Evolutionary conservation across 257 asterid species (phyloP).

Genomic region (Solanum chiquidenum): DNA sequence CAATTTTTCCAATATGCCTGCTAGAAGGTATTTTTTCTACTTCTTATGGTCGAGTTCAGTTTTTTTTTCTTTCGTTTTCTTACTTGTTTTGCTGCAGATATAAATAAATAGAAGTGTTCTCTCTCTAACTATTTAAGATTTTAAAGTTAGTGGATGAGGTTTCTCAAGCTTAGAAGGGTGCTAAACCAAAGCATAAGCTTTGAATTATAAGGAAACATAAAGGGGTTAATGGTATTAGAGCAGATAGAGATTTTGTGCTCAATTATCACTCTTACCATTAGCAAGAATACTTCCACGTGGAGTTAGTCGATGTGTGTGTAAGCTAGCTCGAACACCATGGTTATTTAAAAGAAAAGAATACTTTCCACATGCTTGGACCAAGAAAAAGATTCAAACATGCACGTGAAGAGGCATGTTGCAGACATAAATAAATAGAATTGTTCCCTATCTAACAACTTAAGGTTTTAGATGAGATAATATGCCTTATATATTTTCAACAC

Average conservation of each 20-base stretch:
- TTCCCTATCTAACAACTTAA: neutral
- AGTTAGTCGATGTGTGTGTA: neutral
- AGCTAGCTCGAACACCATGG: neutral
- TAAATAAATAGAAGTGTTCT: neutral
- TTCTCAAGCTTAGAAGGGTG: neutral
- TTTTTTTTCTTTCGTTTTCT: neutral
- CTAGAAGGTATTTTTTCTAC: constrained; percentile 57
- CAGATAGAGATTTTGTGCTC: neutral
- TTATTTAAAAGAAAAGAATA: neutral
- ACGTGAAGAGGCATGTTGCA: neutral
- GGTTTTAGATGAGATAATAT: neutral
- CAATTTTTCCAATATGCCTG: constrained; percentile 55
- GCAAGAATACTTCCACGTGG: neutral
- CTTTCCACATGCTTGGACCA: neutral
- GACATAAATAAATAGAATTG: neutral
- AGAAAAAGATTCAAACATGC: neutral
- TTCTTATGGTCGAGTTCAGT: neutral
- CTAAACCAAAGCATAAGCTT: neutral
- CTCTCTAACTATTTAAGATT: neutral
- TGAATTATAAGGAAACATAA: neutral
- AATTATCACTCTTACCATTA: neutral
- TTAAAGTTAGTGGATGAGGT: neutral
- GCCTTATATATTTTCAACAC: neutral
- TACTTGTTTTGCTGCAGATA: neutral
- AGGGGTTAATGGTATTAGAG: neutral